Percentiles rank a stretch among this genome's conserved stretches.
Conservation (phyloP, 495 filamentous ascomycete species). For the Xylaria cubensis region DNA sequence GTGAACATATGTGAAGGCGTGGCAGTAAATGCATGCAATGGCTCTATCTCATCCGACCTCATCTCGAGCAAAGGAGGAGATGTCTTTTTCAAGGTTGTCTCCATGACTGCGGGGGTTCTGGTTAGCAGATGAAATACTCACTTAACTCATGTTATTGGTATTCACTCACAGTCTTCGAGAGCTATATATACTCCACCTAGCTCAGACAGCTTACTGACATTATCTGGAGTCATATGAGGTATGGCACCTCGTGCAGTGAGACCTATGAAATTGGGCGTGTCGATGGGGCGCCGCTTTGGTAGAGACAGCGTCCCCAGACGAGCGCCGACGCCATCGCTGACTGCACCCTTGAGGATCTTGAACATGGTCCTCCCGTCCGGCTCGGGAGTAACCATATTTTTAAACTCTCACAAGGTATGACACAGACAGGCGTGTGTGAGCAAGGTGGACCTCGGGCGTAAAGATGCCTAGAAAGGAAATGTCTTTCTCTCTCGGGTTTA, state of each 20-base stretch:
- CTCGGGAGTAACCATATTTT: conserved; percentile 28
- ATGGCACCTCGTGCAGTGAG: conserved; percentile 81
- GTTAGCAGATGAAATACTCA: conserved; percentile 17
- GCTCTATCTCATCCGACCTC: conserved; percentile 41
- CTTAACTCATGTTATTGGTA: background rate
- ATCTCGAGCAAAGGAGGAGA: conserved; percentile 16
- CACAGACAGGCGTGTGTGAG: background rate
- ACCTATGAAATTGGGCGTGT: conserved; percentile 83
- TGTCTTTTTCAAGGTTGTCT: conserved; percentile 62
- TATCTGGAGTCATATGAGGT: conserved; percentile 89
- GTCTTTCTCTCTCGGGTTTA: background rate
- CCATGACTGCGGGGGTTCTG: conserved; percentile 67
- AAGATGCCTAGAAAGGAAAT: conserved; percentile 10
- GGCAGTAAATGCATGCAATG: conserved; percentile 76
- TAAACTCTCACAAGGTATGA: background rate
- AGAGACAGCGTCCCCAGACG: conserved; percentile 70
- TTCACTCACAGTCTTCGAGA: conserved; percentile 87
- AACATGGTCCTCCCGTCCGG: conserved; percentile 40
- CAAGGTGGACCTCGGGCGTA: conserved; percentile 6
- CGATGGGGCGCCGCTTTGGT: conserved; percentile 63
- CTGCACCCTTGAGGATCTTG: conserved; percentile 46
- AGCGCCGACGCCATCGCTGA: conserved; percentile 42
- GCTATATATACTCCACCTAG: conserved; percentile 77
- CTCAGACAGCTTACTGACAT: conserved; percentile 67
- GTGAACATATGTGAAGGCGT: conserved; percentile 61